A percentile compares a stretch with the other conserved stretches of the same genome.
Conservation (phyloP, 2,329 filamentous ascomycete species). For the Neofusicoccum kwambonambiense region DNA sequence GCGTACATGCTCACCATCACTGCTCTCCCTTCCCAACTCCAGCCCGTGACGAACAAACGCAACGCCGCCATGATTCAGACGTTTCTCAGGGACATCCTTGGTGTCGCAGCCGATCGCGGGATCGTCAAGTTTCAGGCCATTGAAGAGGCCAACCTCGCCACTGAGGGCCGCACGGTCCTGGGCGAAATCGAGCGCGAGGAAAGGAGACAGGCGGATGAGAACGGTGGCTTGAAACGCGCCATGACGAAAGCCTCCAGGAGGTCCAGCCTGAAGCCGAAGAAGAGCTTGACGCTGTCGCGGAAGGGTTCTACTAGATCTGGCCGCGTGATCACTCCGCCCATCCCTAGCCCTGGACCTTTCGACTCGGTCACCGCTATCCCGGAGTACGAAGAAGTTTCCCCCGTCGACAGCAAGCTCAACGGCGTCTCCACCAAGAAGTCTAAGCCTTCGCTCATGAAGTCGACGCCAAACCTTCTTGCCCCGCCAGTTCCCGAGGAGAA, state of each 20-base stretch:
- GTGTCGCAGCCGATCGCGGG: constrained; percentile 65
- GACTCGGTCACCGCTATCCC: constrained; percentile 34
- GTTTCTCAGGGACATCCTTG: constrained; percentile 70
- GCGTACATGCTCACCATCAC: constrained; percentile 76
- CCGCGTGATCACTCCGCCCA: constrained; percentile 30
- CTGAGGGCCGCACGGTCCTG: constrained; percentile 66
- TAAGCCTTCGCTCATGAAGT: constrained; percentile 11
- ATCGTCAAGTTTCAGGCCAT: constrained; percentile 71
- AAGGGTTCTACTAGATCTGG: constrained; percentile 31
- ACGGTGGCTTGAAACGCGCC: constrained; percentile 41
- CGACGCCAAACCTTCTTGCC: constrained; percentile 22
- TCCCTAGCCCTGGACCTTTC: constrained; percentile 35
- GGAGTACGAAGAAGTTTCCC: constrained; percentile 18
- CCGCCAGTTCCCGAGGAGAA: constrained; percentile 34
- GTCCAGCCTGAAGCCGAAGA: constrained; percentile 35
- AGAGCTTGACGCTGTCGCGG: constrained; percentile 36
- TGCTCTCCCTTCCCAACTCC: constrained; percentile 66
- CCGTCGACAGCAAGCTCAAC: constrained; percentile 24
- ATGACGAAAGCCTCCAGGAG: constrained; percentile 38
- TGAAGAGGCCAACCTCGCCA: constrained; percentile 69
- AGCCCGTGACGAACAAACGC: constrained; percentile 74
- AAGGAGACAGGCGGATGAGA: constrained; percentile 44
- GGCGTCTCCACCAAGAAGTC: constrained; percentile 24
- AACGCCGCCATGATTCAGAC: constrained; percentile 75
- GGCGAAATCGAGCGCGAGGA: constrained; percentile 64